A percentile compares a stretch with the other conserved stretches of the same genome.
These are phyloP conservation scores for Fusarium sp. DNA, from an alignment of 2,329 filamentous ascomycete species.

Conservation along the genomic window DNA sequence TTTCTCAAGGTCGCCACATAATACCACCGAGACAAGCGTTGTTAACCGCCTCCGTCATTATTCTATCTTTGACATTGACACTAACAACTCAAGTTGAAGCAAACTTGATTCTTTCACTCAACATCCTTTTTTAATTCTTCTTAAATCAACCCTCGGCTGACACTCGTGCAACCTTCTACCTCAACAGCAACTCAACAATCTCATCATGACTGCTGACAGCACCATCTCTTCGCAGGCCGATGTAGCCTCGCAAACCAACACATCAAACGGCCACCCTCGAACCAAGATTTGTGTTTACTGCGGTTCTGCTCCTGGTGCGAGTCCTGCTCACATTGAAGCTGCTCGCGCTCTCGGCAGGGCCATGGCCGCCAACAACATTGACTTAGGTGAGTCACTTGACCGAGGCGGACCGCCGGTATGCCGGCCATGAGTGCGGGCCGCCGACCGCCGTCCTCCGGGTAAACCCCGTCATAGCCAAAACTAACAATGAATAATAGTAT, in stretches of 20 bases:
- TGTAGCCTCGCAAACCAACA: conserved; percentile 44
- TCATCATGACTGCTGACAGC: conserved; percentile 52
- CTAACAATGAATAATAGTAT: conserved; percentile 69
- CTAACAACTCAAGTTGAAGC: background rate
- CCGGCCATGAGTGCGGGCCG: conserved; percentile 14
- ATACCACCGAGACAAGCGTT: conserved; percentile 27
- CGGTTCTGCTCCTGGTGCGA: conserved; percentile 82
- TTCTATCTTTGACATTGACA: conserved; percentile 17
- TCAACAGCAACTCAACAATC: conserved; percentile 6
- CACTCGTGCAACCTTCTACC: background rate
- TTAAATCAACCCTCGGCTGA: background rate
- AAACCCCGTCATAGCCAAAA: conserved; percentile 4
- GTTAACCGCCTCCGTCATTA: conserved; percentile 18
- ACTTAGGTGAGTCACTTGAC: conserved; percentile 69
- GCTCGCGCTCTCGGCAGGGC: conserved; percentile 81
- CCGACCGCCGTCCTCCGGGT: conserved; percentile 8
- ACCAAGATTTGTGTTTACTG: conserved; percentile 95
- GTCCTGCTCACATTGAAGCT: conserved; percentile 81
- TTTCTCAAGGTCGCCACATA: conserved; percentile 24
- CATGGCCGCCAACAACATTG: conserved; percentile 83
- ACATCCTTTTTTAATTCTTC: background rate
- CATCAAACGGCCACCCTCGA: conserved; percentile 54
- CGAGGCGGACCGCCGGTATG: conserved; percentile 3
- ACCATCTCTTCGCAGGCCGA: conserved; percentile 25
- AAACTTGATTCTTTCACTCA: background rate